Conservation (phyloP, 257 asterid species). For the Jacaranda mimosifolia region DNA sequence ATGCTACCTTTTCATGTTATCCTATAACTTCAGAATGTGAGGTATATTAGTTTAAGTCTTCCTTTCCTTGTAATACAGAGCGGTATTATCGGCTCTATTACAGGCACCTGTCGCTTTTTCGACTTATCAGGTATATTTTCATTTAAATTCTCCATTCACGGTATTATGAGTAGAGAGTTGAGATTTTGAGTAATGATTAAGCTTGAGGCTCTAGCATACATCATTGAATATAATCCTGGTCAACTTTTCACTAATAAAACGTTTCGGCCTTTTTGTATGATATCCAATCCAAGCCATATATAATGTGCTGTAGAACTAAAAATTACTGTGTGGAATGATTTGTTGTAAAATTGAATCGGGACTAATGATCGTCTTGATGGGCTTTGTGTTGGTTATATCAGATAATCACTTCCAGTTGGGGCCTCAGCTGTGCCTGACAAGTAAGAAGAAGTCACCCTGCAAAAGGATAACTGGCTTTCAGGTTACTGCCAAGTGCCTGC, state of each 20-base stretch:
- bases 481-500: slow-evolving; percentile 60
- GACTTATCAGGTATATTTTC: slow-evolving; percentile 63
- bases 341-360: neutral
- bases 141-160: neutral
- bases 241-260: no score
- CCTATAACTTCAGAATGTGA: slow-evolving; percentile 15
- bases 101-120: slow-evolving; percentile 75
- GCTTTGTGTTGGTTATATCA: slow-evolving; percentile 44
- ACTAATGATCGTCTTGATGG: neutral
- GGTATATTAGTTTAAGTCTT: slow-evolving; percentile 14
- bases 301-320: neutral
- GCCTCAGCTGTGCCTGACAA: slow-evolving; percentile 62
- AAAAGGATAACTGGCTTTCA: slow-evolving; percentile 91
- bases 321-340: neutral
- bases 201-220: neutral
- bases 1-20: slow-evolving; percentile 14
- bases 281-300: neutral
- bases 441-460: slow-evolving; percentile 80
- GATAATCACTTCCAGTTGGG: slow-evolving; percentile 75
- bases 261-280: neutral
- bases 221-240: no score
- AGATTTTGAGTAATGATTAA: no score
- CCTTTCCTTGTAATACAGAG: slow-evolving; percentile 61
- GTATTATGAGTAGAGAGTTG: neutral
- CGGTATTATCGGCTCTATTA: slow-evolving; percentile 79